phyloP scores from a whole-genome alignment of 139 green algal species.

The Tetraselmis striata region DNA sequence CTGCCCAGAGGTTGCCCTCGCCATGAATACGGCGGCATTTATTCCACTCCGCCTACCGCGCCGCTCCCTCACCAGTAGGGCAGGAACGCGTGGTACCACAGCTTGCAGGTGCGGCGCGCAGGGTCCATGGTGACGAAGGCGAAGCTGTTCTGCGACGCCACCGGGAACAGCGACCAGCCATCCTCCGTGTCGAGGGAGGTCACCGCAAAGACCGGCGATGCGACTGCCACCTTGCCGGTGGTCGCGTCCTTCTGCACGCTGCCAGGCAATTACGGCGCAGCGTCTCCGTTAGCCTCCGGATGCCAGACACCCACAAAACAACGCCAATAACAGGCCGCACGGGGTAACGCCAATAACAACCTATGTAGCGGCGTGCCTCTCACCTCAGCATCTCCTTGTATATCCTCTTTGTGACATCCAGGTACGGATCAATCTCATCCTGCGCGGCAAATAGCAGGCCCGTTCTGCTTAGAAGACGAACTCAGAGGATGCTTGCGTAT shows the following conservation, averaged over 20 bases:
- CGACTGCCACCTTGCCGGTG: constrained; percentile 29
- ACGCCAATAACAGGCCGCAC: too few species aligned
- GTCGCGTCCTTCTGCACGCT: constrained; percentile 42
- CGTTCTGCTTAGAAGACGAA: too few species aligned
- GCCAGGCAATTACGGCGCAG: background rate
- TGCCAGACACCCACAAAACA: too few species aligned
- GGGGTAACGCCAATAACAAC: too few species aligned
- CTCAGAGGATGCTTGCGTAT: too few species aligned
- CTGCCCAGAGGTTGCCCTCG: too few species aligned
- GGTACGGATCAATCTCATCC: constrained; percentile 39
- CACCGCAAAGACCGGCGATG: constrained; percentile 30
- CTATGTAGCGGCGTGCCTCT: too few species aligned
- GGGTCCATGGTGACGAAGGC: constrained; percentile 41
- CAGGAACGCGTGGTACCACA: constrained; percentile 42
- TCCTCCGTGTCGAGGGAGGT: constrained; percentile 12
- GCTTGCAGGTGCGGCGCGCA: constrained; percentile 7
- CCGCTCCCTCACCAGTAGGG: constrained; percentile 54
- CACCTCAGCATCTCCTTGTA: constrained; percentile 48
- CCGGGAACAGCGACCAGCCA: constrained; percentile 34
- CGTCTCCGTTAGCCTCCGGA: too few species aligned
- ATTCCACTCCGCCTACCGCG: too few species aligned
- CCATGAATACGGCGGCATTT: too few species aligned
- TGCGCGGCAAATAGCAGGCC: constrained; percentile 7
- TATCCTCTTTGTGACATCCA: constrained; percentile 36
- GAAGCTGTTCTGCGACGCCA: constrained; percentile 34